These are phyloP conservation scores for Cryomyces minteri DNA, from an alignment of 495 filamentous ascomycete genomes.

Conservation along the genomic window DNA sequence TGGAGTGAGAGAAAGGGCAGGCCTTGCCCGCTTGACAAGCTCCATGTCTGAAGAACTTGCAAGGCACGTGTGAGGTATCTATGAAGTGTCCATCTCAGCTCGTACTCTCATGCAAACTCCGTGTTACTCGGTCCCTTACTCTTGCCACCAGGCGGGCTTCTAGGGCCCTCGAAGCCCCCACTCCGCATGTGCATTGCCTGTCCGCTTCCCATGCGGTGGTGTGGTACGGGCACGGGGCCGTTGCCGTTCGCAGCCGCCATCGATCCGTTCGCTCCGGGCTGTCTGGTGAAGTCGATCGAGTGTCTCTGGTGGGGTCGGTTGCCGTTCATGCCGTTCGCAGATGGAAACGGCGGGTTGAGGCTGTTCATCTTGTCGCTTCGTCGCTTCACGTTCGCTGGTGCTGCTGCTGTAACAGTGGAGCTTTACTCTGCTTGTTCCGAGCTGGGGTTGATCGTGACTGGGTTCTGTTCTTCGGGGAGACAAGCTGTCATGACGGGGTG, in stretches of 20 bases:
- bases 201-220: conserved; percentile 11
- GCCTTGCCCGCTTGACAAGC: conserved; percentile 90
- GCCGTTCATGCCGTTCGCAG: conserved; percentile 5
- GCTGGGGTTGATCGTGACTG: no score
- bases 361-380: no score
- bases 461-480: no score
- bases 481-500: no score
- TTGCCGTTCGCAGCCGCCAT: conserved; percentile 12
- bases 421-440: no score
- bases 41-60: conserved; percentile 97
- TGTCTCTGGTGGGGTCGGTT: conserved; percentile 7
- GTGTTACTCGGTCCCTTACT: conserved; percentile 31
- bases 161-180: conserved; percentile 40
- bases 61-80: conserved; percentile 97
- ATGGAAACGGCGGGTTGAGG: no score
- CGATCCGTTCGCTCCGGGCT: conserved; percentile 3
- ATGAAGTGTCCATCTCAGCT: neutral
- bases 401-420: no score
- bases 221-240: conserved; percentile 17
- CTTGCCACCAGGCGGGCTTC: conserved; percentile 69
- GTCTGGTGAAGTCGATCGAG: conserved; percentile 6
- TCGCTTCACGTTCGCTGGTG: no score
- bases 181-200: conserved; percentile 3
- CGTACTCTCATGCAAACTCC: neutral
- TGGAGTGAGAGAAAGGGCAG: conserved; percentile 89